Evolutionary conservation across 2,329 filamentous ascomycete species (phyloP).

Genomic region (Fusarium kyushuense): DNA sequence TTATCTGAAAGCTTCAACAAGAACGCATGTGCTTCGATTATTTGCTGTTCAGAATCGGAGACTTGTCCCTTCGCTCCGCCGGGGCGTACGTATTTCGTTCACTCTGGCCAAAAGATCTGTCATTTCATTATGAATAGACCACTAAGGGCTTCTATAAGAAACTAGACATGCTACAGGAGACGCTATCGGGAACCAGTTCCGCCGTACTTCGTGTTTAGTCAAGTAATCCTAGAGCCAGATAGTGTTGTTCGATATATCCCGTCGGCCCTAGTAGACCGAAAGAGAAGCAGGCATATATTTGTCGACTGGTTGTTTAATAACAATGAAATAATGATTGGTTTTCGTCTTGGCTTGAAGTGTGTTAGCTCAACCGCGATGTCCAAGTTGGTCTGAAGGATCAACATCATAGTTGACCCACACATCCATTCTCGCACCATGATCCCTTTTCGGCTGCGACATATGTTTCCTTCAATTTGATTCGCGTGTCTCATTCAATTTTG

Average conservation of each 20-base stretch:
- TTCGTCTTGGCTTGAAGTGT: neutral
- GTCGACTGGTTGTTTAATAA: neutral
- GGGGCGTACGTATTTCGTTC: conserved; percentile 1
- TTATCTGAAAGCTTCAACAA: neutral
- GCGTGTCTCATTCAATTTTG: neutral
- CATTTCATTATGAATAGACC: neutral
- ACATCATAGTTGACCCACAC: conserved; percentile 17
- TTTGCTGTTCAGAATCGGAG: neutral
- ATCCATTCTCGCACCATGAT: conserved; percentile 26
- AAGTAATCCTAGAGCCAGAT: neutral
- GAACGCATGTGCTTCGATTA: neutral
- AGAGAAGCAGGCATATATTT: neutral
- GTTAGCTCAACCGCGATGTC: conserved; percentile 4
- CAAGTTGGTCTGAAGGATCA: conserved; percentile 1
- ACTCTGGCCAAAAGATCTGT: neutral
- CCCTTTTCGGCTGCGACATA: neutral
- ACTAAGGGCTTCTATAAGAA: neutral
- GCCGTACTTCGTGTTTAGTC: conserved; percentile 16
- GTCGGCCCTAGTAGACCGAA: conserved; percentile 6
- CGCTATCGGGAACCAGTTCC: neutral
- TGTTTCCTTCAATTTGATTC: neutral
- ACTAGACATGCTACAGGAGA: neutral
- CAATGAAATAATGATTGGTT: neutral
- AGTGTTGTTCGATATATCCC: neutral
- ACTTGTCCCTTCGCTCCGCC: conserved; percentile 6